Evolutionary conservation across 2,329 filamentous ascomycete genomes (phyloP), one percentile per base, ranked within the genome.

Genomic region (Pseudogymnoascus sp.): DNA sequence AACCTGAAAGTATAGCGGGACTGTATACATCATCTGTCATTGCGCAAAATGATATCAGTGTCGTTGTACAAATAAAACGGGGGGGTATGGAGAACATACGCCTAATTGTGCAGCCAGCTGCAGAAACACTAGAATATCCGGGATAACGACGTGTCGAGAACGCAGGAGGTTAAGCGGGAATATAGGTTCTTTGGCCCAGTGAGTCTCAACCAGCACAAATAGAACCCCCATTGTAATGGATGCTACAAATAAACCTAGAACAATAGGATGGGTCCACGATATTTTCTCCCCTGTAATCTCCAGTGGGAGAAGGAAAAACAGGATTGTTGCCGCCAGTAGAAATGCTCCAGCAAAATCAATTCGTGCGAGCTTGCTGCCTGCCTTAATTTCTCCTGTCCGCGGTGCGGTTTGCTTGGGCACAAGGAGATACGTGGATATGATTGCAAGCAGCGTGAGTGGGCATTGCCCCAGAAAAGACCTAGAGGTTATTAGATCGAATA

Each of bases 1-100:
- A 1, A 87, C 80, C 62, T 88, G 83, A 64, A 90, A 90, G 72
- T 90, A 90, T 0, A 90, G 71, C 0, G 87, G 87, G 0, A 89
- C 79, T 0, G 80, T 79, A 60, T 84, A 86, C 81, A 89, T 85
- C 68, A 85, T 76, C 72, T 78, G 62, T 43, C 9, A 58, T n/a
- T 22, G 11, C 18, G 35, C n/a, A 30, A 20, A 58, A 18, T 32
- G 7, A 6, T 16, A n/a, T 64, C 37, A 38, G n/a, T 65, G 16
- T 20, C 35, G 34, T 32, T 37, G 14, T 14, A 18, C 6, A 28
- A 18, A 32, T 50, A 30, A 57, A 34, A 39, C 8, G 9, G 9
- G 64, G 9, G 64, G 63, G 2, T 12, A 16, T 37, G 69, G 60
- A 35, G 35, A 54, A 70, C 76, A 66, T 67, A 84, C 78, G 1